Percentiles rank a stretch among this genome's conserved stretches.
Evolutionary conservation across 257 asterid species (phyloP).

Genomic region (Misopates orontium): DNA sequence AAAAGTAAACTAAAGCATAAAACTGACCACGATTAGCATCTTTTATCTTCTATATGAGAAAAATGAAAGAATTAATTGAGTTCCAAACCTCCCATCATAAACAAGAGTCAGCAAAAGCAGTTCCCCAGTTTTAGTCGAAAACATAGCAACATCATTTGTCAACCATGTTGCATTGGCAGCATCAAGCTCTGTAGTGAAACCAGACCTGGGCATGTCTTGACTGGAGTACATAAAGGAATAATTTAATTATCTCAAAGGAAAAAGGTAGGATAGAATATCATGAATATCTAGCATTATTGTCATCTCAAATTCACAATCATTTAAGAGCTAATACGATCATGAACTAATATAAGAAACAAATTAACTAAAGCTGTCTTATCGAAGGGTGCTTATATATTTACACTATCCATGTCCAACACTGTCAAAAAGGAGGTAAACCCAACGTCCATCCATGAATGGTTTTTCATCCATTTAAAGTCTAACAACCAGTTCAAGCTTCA

Average conservation of each 20-base stretch:
- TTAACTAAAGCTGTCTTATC: slow-evolving; percentile 9
- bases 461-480: slow-evolving; percentile 1
- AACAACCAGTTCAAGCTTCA: background rate
- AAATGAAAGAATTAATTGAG: slow-evolving; percentile 23
- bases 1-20: background rate
- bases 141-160: slow-evolving; percentile 87
- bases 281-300: too few species aligned
- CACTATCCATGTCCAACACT: slow-evolving; percentile 13
- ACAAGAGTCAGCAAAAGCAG: slow-evolving; percentile 84
- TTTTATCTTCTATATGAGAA: slow-evolving; percentile 22
- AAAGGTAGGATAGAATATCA: slow-evolving; percentile 16
- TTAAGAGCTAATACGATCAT: background rate
- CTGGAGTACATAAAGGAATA: slow-evolving; percentile 45
- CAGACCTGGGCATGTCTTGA: slow-evolving; percentile 81
- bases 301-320: too few species aligned
- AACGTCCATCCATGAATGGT: slow-evolving; percentile 4
- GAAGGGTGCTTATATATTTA: background rate
- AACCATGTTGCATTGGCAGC: slow-evolving; percentile 93
- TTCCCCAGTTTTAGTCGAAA: slow-evolving; percentile 93
- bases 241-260: slow-evolving; percentile 6
- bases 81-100: slow-evolving; percentile 86
- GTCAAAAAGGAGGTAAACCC: background rate
- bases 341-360: slow-evolving; percentile 8
- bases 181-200: slow-evolving; percentile 84
- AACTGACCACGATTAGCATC: too few species aligned